Base-by-base conservation (phyloP, 1,284 basidiomycete species). In the Rhodotorula glutinis region DNA sequence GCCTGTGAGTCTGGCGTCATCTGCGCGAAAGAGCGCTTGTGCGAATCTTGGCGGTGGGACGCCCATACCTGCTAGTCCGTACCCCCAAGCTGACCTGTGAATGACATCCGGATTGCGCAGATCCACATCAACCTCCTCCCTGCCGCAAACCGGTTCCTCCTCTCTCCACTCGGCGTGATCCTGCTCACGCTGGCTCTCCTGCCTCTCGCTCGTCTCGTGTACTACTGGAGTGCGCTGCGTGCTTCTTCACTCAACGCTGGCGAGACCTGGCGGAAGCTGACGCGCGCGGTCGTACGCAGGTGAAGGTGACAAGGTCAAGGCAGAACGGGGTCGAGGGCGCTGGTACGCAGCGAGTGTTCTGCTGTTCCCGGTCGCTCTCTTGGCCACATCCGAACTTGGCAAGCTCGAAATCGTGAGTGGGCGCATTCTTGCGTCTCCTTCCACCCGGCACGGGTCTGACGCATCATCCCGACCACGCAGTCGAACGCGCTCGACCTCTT, bases 51-150 rank as follows among this genome's bases (percentile, higher is more conserved):
- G 43, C 9, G 17, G n/a, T n/a, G n/a, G n/a, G n/a, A n/a, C n/a
- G n/a, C n/a, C n/a, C n/a, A n/a, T n/a, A n/a, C n/a, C n/a, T n/a
- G n/a, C n/a, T n/a, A n/a, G n/a, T n/a, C n/a, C n/a, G n/a, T n/a
- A n/a, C n/a, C n/a, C n/a, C n/a, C n/a, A n/a, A 44, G 43, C 53
- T 29, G 25, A 23, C 16, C 57, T 4, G 25, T 19, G 29, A 10
- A 8, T 25, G 14, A 5, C 41, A 23, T 10, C 46, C n/a, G 16
- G 23, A 27, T 10, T 2, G 44, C 2, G 17, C 66, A 75, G 73
- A 75, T 75, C 47, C 67, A 74, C 55, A 74, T 73, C 57, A 61
- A 73, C 58, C 51, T 75, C 43, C 63, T 75, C 2, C 73, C 74
- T 0, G 41, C 40, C 2, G 23, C 63, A 5, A 71, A 75, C 65